Base-by-base conservation (phyloP, 345 rosid species). In the Eucalyptus virginea region DNA sequence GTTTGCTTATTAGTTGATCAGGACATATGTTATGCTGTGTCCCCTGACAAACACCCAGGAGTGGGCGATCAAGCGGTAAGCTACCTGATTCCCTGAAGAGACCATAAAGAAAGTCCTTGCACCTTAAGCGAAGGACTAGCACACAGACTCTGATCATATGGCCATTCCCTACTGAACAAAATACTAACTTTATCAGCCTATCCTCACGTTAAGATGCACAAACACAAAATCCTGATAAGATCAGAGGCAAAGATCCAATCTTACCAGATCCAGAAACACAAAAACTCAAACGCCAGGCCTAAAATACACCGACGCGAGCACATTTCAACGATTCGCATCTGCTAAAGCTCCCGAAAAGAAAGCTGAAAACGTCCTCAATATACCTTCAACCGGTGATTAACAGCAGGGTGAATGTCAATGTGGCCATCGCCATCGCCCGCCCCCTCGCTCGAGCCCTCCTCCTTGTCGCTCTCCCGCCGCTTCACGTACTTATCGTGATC, bases 331-430 rank as follows among this genome's bases (percentile, higher is more conserved):
- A 28, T 28, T 86, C 52, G 30, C 52, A 86, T 48, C 37, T 3
- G 40, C 87, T 45, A 28, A 48, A 48, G 50, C 88, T 47, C 60
- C 49, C 24, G 12, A 88, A 28, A 88, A 21, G 30, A 65, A 23
- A 44, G 50, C 45, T 34, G 51, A 32, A 47, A 44, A 51, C 30
- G 50, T 37, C 42, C 50, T 26, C 34, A 47, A 77, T 44, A 49
- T 91, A 97, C 99, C 99, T 96, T 97, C 91, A 98, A 93, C 90
- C 99, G 92, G 54, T 97, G 99, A 93, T 98, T 96, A 37, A 98
- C 99, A 8, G 99, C 99, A 11, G 99, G 99, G 91, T 98, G 99
- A 14, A 98, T 98, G 92, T 96, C 99, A 15, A 98, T 97, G 54
- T 94, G 98, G 89, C 88, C 45, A 13, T 97, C 99, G 87, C 95